These are phyloP conservation scores for Aspergillus tamarii DNA, from an alignment of 2,329 filamentous ascomycete genomes.

Conservation along the genomic window DNA sequence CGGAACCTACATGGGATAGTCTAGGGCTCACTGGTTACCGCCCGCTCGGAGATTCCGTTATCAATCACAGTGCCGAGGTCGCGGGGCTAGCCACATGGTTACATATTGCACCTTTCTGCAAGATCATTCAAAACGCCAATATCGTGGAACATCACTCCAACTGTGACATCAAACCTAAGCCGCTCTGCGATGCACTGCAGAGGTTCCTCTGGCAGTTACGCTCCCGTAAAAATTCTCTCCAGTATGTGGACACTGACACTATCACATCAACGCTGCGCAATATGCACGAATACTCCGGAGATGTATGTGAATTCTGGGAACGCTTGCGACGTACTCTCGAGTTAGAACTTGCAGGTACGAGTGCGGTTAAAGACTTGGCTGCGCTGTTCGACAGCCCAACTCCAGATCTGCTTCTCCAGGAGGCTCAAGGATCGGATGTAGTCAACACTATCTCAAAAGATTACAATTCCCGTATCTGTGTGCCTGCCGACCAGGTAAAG, in stretches of 20 bases:
- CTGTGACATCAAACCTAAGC: slow-evolving; percentile 52
- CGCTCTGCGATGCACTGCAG: slow-evolving; percentile 55
- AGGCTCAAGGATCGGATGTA: slow-evolving; percentile 28
- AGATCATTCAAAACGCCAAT: slow-evolving; percentile 56
- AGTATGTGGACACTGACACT: slow-evolving; percentile 46
- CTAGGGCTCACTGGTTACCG: slow-evolving; percentile 61
- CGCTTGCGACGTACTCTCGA: slow-evolving; percentile 55
- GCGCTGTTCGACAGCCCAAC: slow-evolving; percentile 52
- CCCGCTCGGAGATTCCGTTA: slow-evolving; percentile 50
- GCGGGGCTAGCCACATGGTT: slow-evolving; percentile 63
- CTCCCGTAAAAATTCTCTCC: slow-evolving; percentile 43
- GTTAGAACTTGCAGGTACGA: slow-evolving; percentile 53
- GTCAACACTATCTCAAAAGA: slow-evolving; percentile 40
- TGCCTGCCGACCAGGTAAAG: slow-evolving; percentile 43
- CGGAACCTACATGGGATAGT: slow-evolving; percentile 60
- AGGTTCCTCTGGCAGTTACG: slow-evolving; percentile 56
- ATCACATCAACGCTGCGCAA: slow-evolving; percentile 46
- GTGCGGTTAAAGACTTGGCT: slow-evolving; percentile 44
- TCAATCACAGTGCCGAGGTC: slow-evolving; percentile 52
- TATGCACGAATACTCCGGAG: slow-evolving; percentile 50
- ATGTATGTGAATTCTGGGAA: slow-evolving; percentile 61
- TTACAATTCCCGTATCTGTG: slow-evolving; percentile 42
- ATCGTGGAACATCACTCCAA: slow-evolving; percentile 52
- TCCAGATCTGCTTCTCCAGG: slow-evolving; percentile 4
- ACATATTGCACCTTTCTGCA: slow-evolving; percentile 62